phyloP scores from a whole-genome alignment of 495 filamentous ascomycete species.

The Bathelium albidoporum region DNA sequence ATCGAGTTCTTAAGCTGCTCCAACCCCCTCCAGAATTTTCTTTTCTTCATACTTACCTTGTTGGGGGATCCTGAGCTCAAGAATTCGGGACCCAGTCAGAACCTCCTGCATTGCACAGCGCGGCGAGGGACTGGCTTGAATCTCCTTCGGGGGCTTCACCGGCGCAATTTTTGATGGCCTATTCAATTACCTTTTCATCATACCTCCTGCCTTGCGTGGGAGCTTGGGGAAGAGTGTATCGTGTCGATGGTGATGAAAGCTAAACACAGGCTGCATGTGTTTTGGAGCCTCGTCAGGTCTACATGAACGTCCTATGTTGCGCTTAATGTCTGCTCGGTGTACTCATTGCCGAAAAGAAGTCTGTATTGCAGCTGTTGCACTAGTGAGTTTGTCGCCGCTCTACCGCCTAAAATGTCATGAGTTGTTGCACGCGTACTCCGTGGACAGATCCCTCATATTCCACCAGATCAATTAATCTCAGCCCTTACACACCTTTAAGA shows the following conservation, averaged over 20 bases:
- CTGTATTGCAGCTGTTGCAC: no score
- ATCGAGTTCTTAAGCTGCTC: neutral
- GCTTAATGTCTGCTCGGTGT: neutral
- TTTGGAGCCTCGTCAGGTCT: no score
- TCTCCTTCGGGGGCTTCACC: slow-evolving; percentile 27
- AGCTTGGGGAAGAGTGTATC: neutral
- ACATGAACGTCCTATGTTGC: no score
- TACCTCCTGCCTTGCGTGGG: neutral
- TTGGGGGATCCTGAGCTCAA: slow-evolving; percentile 3
- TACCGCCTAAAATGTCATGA: no score
- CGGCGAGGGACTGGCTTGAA: slow-evolving; percentile 19
- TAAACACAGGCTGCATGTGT: no score
- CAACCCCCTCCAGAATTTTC: neutral
- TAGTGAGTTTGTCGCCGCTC: no score
- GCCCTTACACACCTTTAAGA: no score
- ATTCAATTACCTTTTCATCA: neutral
- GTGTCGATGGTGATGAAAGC: no score
- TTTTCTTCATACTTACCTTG: slow-evolving; percentile 1
- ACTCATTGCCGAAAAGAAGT: no score
- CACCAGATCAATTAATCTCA: no score
- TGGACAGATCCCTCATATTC: no score
- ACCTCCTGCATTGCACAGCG: slow-evolving; percentile 30
- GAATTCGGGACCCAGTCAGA: slow-evolving; percentile 3
- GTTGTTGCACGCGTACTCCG: no score
- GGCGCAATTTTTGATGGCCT: slow-evolving; percentile 28